A percentile compares a stretch with the other conserved stretches of the same genome.
These are phyloP conservation scores for Fusarium veterinarium DNA, from an alignment of 2,329 filamentous ascomycete species.

Conservation along the genomic window DNA sequence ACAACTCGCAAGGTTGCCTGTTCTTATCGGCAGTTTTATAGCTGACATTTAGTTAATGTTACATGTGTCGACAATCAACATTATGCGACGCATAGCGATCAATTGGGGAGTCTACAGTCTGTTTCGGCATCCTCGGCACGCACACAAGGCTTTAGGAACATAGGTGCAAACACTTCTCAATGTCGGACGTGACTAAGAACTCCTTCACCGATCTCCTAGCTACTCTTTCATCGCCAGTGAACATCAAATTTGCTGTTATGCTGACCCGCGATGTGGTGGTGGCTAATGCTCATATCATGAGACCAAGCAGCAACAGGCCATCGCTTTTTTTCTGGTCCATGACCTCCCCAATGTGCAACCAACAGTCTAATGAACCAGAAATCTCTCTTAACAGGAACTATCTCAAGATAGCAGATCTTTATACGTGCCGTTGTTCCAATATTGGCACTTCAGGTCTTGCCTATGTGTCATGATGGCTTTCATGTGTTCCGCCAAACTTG, in stretches of 20 bases:
- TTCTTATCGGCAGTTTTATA: background rate
- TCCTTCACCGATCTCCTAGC: fast-evolving
- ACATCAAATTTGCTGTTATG: fast-evolving
- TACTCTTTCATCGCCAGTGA: fast-evolving
- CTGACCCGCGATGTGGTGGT: background rate
- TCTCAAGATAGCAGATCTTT: fast-evolving
- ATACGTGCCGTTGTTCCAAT: fast-evolving
- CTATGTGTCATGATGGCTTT: background rate
- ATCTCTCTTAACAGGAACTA: too few relatives aligned
- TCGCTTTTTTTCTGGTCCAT: background rate
- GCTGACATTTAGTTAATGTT: fast-evolving
- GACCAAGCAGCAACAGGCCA: background rate
- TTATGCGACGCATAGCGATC: background rate
- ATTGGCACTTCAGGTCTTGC: fast-evolving
- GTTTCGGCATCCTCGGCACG: background rate
- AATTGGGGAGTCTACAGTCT: background rate
- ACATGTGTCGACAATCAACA: background rate
- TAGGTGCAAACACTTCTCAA: background rate
- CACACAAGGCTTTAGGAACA: background rate
- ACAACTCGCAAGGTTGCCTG: background rate
- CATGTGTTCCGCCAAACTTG: fast-evolving
- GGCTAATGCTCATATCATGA: background rate
- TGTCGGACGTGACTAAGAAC: fast-evolving
- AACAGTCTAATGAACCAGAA: background rate
- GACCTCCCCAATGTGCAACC: too few relatives aligned